Percentiles rank a stretch among this genome's conserved stretches.
These are phyloP conservation scores for Eruca vesicaria DNA, from an alignment of 441 rosid genomes.

Conservation along the genomic window DNA sequence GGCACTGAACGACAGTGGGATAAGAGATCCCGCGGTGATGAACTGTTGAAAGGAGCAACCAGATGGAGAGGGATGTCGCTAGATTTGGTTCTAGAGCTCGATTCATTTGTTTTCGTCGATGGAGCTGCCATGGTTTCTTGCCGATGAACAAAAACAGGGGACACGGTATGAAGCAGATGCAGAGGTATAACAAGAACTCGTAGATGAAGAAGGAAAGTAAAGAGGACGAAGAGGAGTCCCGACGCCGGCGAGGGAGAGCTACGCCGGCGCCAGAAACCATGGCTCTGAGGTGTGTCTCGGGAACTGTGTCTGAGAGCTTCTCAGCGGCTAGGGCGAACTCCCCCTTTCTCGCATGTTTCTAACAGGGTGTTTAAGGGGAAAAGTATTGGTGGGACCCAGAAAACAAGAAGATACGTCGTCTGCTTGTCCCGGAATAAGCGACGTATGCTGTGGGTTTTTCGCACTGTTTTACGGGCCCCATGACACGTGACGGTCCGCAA, in stretches of 20 bases:
- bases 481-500: too few relatives aligned
- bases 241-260: not conserved
- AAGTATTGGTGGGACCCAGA: too few relatives aligned
- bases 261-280: not conserved
- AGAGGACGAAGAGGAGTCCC: not conserved
- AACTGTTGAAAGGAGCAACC: not conserved
- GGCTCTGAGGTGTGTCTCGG: not conserved
- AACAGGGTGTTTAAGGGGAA: too few relatives aligned
- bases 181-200: not conserved
- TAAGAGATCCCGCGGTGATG: not conserved
- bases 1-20: not conserved
- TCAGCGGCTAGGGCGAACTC: not conserved
- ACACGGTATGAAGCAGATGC: not conserved
- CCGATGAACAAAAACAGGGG: not conserved
- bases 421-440: too few relatives aligned
- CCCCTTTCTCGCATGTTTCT: too few relatives aligned
- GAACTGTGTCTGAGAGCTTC: not conserved
- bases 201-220: not conserved
- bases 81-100: not conserved
- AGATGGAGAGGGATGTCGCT: not conserved
- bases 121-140: not conserved
- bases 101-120: not conserved
- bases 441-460: too few relatives aligned
- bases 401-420: too few relatives aligned
- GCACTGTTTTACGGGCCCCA: too few relatives aligned